These are phyloP conservation scores for Ustilago trichophora DNA, from an alignment of 1,284 basidiomycete genomes.

Conservation along the genomic window DNA sequence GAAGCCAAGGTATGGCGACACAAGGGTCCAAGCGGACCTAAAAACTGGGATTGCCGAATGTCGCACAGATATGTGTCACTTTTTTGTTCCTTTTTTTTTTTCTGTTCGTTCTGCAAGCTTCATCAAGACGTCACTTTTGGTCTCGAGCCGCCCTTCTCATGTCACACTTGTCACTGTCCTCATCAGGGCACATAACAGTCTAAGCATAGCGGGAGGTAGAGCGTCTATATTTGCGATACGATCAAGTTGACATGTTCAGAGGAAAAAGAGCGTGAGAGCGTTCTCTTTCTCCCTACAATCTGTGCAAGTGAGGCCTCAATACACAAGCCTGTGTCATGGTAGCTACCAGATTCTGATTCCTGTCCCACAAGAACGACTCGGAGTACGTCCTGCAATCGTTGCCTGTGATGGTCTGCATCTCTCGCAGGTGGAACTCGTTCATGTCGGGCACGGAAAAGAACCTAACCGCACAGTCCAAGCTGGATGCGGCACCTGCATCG, in stretches of 20 bases:
- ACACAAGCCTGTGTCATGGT: slow-evolving; percentile 50
- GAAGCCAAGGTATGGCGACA: slow-evolving; percentile 9
- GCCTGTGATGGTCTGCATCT: slow-evolving; percentile 43
- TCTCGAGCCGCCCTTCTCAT: no score
- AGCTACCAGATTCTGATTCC: slow-evolving; percentile 35
- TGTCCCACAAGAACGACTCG: slow-evolving; percentile 44
- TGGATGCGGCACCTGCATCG: slow-evolving; percentile 44
- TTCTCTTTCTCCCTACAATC: slow-evolving; percentile 32
- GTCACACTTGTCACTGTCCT: no score
- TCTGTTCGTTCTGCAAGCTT: no score
- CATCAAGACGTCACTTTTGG: neutral
- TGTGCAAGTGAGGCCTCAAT: slow-evolving; percentile 20
- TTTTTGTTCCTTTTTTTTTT: no score
- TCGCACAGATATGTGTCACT: slow-evolving; percentile 4
- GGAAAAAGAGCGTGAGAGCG: no score
- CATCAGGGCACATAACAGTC: no score
- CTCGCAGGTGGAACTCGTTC: slow-evolving; percentile 48
- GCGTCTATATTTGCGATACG: no score
- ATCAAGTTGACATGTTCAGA: no score
- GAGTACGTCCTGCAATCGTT: slow-evolving; percentile 49
- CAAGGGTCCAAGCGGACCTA: slow-evolving; percentile 16
- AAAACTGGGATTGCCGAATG: neutral
- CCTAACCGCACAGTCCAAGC: slow-evolving; percentile 59
- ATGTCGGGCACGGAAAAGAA: slow-evolving; percentile 51
- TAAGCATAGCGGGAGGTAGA: no score